phyloP scores from a whole-genome alignment of 768 basidiomycete species.

The Boletus rubescentipes region DNA sequence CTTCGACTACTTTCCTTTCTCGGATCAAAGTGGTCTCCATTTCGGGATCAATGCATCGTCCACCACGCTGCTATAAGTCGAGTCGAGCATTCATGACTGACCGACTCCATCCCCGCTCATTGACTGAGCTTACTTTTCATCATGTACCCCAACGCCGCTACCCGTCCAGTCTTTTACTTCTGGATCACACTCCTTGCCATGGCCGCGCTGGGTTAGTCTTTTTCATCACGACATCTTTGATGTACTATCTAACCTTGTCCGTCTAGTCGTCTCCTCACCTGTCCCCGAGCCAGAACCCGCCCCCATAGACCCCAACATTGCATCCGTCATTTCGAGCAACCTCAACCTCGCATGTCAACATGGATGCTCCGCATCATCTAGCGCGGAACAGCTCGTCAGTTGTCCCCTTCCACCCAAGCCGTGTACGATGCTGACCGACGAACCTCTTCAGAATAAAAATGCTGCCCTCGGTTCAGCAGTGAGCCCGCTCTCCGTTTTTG shows the following conservation, averaged over 20 bases:
- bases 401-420: neutral
- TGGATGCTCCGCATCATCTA: slow-evolving; percentile 20
- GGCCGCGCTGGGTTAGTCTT: slow-evolving; percentile 17
- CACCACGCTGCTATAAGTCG: slow-evolving; percentile 5
- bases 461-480: slow-evolving; percentile 20
- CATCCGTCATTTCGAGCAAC: slow-evolving; percentile 23
- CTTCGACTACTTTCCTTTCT: slow-evolving; percentile 1
- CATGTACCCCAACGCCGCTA: slow-evolving; percentile 14
- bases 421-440: neutral
- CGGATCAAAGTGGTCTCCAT: slow-evolving; percentile 9
- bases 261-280: slow-evolving; percentile 24
- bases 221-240: no score
- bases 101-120: slow-evolving; percentile 2
- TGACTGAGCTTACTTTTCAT: slow-evolving; percentile 8
- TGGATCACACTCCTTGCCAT: slow-evolving; percentile 25
- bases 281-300: slow-evolving; percentile 22
- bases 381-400: slow-evolving; percentile 24
- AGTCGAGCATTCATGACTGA: neutral
- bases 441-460: slow-evolving; percentile 16
- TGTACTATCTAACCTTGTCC: neutral
- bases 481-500: slow-evolving; percentile 21
- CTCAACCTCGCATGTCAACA: slow-evolving; percentile 23
- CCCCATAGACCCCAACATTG: slow-evolving; percentile 23
- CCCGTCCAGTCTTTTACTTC: slow-evolving; percentile 17
- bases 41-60: neutral